Evolutionary conservation across 2,329 filamentous ascomycete genomes (phyloP), one percentile per base, ranked within the genome.

Genomic region (Colletotrichum siamense): DNA sequence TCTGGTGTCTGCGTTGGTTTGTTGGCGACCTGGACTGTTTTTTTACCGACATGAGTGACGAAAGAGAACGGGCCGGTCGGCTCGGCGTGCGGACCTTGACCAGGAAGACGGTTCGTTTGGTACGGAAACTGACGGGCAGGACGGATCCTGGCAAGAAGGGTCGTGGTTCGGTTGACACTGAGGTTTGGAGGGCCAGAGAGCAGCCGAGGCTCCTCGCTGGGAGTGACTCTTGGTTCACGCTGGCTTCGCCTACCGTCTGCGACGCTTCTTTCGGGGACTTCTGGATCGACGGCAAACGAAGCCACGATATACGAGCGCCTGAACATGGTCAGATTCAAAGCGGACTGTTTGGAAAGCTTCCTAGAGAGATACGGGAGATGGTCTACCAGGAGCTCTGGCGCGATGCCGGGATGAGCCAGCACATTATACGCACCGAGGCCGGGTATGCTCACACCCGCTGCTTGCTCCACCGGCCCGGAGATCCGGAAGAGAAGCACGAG

Each of bases 371-470:
- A 4, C 70, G 73, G 9, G 73, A 76, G 49, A 69, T 76, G 44
- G 49, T 76, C 30, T 73, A 52, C 13, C 64, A 30, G 57, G 64
- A 76, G 64, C 73, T 76, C 18, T 76, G 73, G 73, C 73, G 73
- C 32, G 57, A 34, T 8, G 12, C 64, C 10, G 73, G 73, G 22
- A 15, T 68, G n/a, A 10, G 63, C n/a, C 73, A 65, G 57, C 73
- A 73, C 26, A 64, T 76, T 28, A 59, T 76, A 44, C 39, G 57
- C 32, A 76, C 69, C 4, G 36, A 67, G 36, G 39, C 32, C 34
- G 73, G 73, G 5, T 64, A 68, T 32, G 63, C 69, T 8, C 73
- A 76, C 64, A 63, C 69, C 30, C 32, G 73, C 9, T 76, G 73
- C 9, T 18, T 76, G 13, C n/a, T 76, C 8, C 36, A 65, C 6